These are phyloP conservation scores for Boletus coccyginus DNA, from an alignment of 768 basidiomycete species.

Conservation along the genomic window DNA sequence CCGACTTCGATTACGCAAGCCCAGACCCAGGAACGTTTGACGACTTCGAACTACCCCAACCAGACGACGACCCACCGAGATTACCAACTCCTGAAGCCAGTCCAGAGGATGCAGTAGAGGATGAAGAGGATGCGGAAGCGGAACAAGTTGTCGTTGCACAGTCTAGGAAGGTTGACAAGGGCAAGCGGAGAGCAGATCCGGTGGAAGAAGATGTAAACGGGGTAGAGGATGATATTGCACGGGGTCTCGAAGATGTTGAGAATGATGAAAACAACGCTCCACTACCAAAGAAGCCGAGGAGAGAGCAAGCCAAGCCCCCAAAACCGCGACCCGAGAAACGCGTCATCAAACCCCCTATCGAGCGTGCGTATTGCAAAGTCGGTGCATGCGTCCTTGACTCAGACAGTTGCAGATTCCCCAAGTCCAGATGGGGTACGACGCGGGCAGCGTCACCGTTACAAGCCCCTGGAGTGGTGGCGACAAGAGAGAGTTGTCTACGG, in stretches of 20 bases:
- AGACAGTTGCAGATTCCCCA: constrained; percentile 22
- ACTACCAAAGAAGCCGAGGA: constrained; percentile 26
- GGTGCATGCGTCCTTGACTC: not conserved
- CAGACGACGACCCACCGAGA: constrained; percentile 29
- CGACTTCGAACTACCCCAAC: constrained; percentile 24
- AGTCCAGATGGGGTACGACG: constrained; percentile 57
- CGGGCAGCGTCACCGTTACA: constrained; percentile 62
- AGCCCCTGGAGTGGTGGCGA: constrained; percentile 91
- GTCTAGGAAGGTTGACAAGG: constrained; percentile 32
- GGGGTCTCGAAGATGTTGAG: constrained; percentile 42
- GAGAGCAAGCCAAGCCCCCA: constrained; percentile 28
- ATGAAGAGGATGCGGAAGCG: constrained; percentile 27
- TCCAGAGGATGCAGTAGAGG: constrained; percentile 38
- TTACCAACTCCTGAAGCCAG: constrained; percentile 50
- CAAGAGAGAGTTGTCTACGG: constrained; percentile 86
- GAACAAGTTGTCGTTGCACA: constrained; percentile 32
- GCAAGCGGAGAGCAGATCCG: constrained; percentile 38
- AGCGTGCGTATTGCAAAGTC: constrained; percentile 20
- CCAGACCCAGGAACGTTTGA: constrained; percentile 20
- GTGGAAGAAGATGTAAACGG: constrained; percentile 24
- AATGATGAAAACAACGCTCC: constrained; percentile 41
- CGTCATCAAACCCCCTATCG: constrained; percentile 11
- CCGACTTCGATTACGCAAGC: constrained; percentile 23
- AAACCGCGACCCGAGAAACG: constrained; percentile 27
- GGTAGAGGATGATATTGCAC: constrained; percentile 43